Evolutionary conservation across 331 rosid genomes (phyloP).

Genomic region (Stylosanthes scabra): DNA sequence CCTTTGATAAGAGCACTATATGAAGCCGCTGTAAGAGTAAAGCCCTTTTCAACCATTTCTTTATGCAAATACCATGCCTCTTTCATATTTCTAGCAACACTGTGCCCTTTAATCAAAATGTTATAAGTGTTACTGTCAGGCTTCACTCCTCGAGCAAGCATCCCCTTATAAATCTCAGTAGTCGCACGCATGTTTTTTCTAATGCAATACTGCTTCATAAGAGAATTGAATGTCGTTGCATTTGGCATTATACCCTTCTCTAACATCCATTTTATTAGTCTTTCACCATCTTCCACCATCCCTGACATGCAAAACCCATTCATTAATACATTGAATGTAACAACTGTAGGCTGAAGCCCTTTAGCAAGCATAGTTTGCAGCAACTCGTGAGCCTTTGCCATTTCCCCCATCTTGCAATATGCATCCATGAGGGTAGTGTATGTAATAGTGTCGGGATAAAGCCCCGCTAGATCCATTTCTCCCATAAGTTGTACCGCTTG

Average conservation of each 20-base stretch:
- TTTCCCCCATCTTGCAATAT: constrained; percentile 75
- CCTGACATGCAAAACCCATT: constrained; percentile 89
- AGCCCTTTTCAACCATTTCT: constrained; percentile 77
- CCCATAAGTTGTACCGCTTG: constrained; percentile 71
- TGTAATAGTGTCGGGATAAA: constrained; percentile 75
- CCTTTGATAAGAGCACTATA: constrained; percentile 73
- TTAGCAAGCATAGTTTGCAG: constrained; percentile 68
- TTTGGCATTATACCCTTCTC: constrained; percentile 77
- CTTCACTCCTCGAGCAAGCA: constrained; percentile 67
- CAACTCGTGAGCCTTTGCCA: constrained; percentile 71
- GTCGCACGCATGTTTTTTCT: constrained; percentile 72
- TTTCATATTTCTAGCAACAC: constrained; percentile 86
- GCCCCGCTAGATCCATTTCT: constrained; percentile 80
- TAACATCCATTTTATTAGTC: constrained; percentile 82
- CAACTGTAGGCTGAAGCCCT: constrained; percentile 85
- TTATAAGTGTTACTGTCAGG: constrained; percentile 78
- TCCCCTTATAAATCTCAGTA: constrained; percentile 61
- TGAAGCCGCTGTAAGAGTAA: constrained; percentile 59
- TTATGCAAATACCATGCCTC: constrained; percentile 77
- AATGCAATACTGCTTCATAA: constrained; percentile 87
- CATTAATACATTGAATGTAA: constrained; percentile 88
- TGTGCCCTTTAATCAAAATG: constrained; percentile 85
- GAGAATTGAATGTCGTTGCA: constrained; percentile 77
- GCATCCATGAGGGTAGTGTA: constrained; percentile 90
- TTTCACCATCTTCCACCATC: constrained; percentile 84